Base-by-base conservation (phyloP, 306 rosid species). In the Vigna hirtella region DNA sequence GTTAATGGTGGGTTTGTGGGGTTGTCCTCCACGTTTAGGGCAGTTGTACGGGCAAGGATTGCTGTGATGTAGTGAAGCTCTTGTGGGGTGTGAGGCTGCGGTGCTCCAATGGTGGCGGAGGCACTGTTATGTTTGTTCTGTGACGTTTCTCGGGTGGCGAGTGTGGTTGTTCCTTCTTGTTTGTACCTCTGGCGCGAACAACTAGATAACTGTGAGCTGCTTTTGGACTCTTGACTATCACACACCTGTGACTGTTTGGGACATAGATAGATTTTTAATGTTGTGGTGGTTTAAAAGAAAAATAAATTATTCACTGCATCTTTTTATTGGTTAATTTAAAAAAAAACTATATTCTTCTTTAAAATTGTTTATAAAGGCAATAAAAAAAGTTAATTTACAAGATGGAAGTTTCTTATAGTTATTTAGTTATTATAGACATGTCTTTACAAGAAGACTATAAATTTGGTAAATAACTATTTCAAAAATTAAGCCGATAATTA, bases 121-220 rank as follows among this genome's bases (percentile, higher is more conserved):
- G 22, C 72, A 76, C 83, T 74, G 61, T 76, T 86, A 17, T 32
- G 61, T 24, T 72, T 80, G 89, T 87, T 64, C 4, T 42, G 36
- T 42, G 72, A 42, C 65, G n/a, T 72, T 71, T 74, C 79, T 85
- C 18, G 91, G 73, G 77, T 36, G 53, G 52, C 36, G 87, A 77
- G 89, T 82, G 51, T 83, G 68, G 30, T 75, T 55, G 85, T 68
- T 68, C 55, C 76, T 87, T 88, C 83, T 71, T 86, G 87, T 82
- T 79, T 82, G 96, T 88, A 80, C 85, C 65, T 77, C 53, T 88
- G 92, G 87, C 89, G 45, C 87, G 69, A 73, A 65, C 85, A 77
- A 87, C 87, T 78, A 87, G 88, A 83, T 86, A 84, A 86, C 89
- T 89, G 93, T 77, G 86, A 57, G 68, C 70, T 77, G 75, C 67